phyloP scores from a whole-genome alignment of 306 rosid species.

The Quercus ilex region DNA sequence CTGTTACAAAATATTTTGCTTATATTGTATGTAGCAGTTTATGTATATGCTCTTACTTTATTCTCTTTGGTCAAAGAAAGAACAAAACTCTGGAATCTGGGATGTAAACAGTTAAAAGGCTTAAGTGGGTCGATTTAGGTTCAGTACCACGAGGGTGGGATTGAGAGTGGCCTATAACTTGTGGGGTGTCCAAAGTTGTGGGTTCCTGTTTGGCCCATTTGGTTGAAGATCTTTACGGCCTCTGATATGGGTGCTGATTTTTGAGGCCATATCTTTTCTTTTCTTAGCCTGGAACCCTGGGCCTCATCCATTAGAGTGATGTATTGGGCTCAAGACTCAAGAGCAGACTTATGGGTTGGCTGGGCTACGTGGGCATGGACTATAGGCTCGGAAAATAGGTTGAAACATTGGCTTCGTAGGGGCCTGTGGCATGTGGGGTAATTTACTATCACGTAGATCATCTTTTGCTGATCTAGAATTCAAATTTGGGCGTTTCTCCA shows the following conservation, averaged over 20 bases:
- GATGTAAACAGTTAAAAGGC: too few relatives aligned
- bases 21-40: slow-evolving; percentile 33
- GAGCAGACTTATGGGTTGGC: neutral
- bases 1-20: slow-evolving; percentile 37
- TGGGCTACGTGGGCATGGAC: neutral
- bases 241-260: neutral
- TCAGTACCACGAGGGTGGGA: too few relatives aligned
- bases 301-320: neutral
- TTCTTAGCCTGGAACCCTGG: neutral
- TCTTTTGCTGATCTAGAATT: too few relatives aligned
- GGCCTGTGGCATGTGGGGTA: neutral
- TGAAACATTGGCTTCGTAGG: neutral
- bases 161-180: too few relatives aligned
- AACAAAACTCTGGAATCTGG: neutral
- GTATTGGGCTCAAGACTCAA: neutral
- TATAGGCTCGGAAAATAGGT: neutral
- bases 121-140: too few relatives aligned
- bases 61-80: neutral
- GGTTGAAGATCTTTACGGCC: neutral
- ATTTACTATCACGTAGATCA: neutral
- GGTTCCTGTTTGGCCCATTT: neutral
- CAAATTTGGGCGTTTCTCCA: too few relatives aligned
- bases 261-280: too few relatives aligned
- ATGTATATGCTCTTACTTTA: slow-evolving; percentile 22
- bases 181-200: too few relatives aligned